Conservation (phyloP, 257 asterid genomes). For the Schizonepeta tenuifolia region DNA sequence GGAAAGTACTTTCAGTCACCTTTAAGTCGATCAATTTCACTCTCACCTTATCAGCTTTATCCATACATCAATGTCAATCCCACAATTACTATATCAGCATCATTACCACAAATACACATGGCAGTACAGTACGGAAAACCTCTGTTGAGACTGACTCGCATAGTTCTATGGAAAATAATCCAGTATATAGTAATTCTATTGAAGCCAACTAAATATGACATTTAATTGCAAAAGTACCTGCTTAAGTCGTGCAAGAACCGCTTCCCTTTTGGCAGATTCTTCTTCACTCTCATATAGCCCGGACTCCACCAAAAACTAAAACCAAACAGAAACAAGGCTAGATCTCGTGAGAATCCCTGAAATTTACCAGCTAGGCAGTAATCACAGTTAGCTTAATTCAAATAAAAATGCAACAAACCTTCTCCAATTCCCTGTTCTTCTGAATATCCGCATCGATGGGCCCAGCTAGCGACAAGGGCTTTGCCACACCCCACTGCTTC, state of each 20-base stretch:
- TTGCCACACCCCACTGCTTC: conserved; percentile 77
- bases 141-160: neutral
- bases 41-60: neutral
- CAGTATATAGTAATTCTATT: neutral
- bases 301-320: conserved; percentile 70
- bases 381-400: neutral
- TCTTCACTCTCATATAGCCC: conserved; percentile 79
- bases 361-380: neutral
- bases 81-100: neutral
- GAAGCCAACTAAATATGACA: conserved; percentile 10
- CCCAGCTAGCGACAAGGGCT: conserved; percentile 75
- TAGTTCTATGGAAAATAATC: conserved; percentile 6
- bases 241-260: conserved; percentile 68
- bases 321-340: conserved; percentile 6
- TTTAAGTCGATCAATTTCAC: too few species aligned
- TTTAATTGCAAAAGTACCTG: conserved; percentile 49
- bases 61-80: neutral
- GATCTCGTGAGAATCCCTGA: conserved; percentile 28
- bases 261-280: conserved; percentile 74
- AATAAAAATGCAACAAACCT: conserved; percentile 47
- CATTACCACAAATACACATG: neutral
- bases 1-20: neutral
- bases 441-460: conserved; percentile 68
- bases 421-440: conserved; percentile 71
- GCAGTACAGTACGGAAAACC: neutral